phyloP scores from a whole-genome alignment of 345 rosid genomes.

The Corymbia maculata region DNA sequence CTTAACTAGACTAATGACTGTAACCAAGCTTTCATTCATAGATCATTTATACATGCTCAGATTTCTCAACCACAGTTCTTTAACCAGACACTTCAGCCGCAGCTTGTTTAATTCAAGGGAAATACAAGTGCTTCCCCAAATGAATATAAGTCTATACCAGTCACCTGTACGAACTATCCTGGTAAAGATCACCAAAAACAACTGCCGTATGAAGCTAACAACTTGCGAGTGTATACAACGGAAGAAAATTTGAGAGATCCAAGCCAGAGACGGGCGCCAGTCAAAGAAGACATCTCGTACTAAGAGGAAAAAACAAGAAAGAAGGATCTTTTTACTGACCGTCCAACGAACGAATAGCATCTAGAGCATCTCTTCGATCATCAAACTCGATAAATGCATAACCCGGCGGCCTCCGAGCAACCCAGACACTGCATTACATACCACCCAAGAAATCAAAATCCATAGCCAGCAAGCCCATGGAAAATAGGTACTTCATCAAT shows the following conservation, averaged over 20 bases:
- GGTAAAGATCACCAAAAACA: background rate
- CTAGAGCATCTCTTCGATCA: constrained; percentile 71
- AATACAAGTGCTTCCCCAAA: background rate
- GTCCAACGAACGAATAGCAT: constrained; percentile 65
- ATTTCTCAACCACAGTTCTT: background rate
- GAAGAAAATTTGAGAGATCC: background rate
- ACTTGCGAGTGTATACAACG: background rate
- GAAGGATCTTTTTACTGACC: constrained; percentile 24
- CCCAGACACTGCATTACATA: constrained; percentile 68
- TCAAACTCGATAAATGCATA: constrained; percentile 85
- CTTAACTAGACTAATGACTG: background rate
- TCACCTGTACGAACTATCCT: background rate
- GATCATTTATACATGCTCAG: background rate
- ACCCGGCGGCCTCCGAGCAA: constrained; percentile 90
- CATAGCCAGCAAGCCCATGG: background rate
- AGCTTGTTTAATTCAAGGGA: background rate
- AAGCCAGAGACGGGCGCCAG: background rate
- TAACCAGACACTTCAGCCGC: background rate
- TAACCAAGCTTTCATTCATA: background rate
- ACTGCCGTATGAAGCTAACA: background rate
- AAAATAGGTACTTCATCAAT: background rate
- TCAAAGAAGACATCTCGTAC: background rate
- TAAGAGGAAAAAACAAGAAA: background rate
- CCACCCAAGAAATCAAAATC: background rate
- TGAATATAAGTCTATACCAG: background rate